phyloP scores from a whole-genome alignment of 1,284 basidiomycete species.

The Apiotrichum siamense region DNA sequence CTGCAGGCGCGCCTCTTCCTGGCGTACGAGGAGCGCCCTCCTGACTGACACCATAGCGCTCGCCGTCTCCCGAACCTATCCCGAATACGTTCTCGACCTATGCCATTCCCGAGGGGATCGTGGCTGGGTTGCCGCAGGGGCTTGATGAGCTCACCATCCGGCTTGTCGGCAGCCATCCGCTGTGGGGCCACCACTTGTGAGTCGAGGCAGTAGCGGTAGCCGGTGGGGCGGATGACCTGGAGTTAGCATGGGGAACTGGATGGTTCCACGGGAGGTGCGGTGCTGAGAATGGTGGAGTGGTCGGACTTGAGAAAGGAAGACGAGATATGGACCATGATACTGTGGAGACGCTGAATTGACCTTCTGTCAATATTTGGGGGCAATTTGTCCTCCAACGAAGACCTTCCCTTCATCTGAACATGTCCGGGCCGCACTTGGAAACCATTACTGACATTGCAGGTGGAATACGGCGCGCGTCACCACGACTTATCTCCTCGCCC shows the following conservation, averaged over 20 bases:
- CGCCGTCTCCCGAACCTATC: constrained; percentile 31
- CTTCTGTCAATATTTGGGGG: background rate
- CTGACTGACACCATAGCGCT: constrained; percentile 20
- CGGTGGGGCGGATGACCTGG: no score
- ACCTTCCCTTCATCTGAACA: background rate
- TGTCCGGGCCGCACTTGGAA: background rate
- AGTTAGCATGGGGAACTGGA: no score
- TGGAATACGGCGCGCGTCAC: constrained; percentile 79
- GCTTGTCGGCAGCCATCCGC: constrained; percentile 77
- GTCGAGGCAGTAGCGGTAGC: constrained; percentile 26
- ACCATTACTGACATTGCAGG: constrained; percentile 47
- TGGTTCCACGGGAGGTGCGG: no score
- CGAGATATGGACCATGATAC: no score
- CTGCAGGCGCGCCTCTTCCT: constrained; percentile 18
- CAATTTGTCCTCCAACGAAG: background rate
- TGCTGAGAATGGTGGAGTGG: no score
- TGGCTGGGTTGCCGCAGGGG: constrained; percentile 14
- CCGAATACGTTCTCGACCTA: constrained; percentile 42
- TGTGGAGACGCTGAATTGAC: background rate
- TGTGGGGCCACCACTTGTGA: constrained; percentile 87
- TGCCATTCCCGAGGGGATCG: constrained; percentile 23
- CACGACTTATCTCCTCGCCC: constrained; percentile 62
- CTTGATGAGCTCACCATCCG: constrained; percentile 61
- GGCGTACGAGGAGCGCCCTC: no score
- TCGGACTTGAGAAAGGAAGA: no score